Conservation (phyloP, 257 asterid species). For the Penstemon barbatus region DNA sequence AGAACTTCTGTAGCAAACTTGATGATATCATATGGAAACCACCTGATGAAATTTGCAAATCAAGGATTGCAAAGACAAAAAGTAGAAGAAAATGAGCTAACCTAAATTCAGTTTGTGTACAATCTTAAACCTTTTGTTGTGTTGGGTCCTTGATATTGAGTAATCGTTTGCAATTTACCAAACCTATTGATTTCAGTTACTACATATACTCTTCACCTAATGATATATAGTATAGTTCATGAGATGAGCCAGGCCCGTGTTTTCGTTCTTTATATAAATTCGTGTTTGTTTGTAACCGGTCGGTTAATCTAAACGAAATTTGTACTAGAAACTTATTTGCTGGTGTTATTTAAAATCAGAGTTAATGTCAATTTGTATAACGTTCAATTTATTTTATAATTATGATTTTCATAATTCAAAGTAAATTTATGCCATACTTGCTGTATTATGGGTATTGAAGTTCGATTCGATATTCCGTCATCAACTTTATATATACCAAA, state of each 20-base stretch:
- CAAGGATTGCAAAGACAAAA: conserved; percentile 50
- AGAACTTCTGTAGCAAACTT: conserved; percentile 79
- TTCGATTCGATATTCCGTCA: too few species aligned
- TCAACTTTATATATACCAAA: too few species aligned
- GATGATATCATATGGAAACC: conserved; percentile 92
- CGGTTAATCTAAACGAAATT: neutral
- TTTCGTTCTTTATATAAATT: neutral
- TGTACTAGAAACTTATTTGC: too few species aligned
- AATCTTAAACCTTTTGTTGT: neutral
- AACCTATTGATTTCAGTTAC: conserved; percentile 6
- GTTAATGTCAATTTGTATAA: too few species aligned
- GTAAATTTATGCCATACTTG: too few species aligned
- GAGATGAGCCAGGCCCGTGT: neutral
- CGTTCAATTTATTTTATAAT: too few species aligned
- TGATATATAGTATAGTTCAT: neutral
- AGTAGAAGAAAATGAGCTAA: conserved; percentile 50
- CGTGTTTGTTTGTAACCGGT: neutral
- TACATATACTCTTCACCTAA: neutral
- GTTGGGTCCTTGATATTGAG: neutral
- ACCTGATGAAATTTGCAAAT: conserved; percentile 57
- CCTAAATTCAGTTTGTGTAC: conserved; percentile 14
- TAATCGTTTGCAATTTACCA: neutral
- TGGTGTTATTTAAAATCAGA: too few species aligned
- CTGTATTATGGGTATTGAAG: too few species aligned
- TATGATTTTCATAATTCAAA: too few species aligned